Conservation (phyloP, 352 stramenopile genomes). For the Pythium inflatum region DNA sequence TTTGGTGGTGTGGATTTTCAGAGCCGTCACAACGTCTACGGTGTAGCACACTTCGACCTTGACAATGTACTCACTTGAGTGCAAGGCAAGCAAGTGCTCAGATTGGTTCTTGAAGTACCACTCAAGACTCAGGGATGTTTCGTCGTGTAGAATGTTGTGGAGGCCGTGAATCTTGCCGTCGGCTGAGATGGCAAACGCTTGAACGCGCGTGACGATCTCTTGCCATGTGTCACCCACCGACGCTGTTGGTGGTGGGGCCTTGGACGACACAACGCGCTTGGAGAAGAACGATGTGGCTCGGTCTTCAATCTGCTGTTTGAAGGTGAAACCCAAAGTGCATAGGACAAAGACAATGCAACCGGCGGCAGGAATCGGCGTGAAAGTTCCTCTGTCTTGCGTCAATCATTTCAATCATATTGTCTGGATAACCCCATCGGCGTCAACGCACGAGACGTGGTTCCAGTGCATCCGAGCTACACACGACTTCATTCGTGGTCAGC, state of each 20-base stretch:
- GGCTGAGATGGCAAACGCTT: not conserved
- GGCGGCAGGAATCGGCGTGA: too few relatives aligned
- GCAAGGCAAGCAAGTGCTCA: not conserved
- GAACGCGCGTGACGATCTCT: constrained; percentile 1
- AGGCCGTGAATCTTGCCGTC: not conserved
- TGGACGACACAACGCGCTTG: not conserved
- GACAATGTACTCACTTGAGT: not conserved
- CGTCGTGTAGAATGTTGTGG: constrained; percentile 1
- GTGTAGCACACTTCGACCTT: constrained; percentile 6
- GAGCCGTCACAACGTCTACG: not conserved
- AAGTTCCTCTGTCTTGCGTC: too few relatives aligned
- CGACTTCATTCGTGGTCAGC: too few relatives aligned
- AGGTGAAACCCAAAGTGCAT: too few relatives aligned
- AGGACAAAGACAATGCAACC: too few relatives aligned
- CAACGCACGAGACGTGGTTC: too few relatives aligned
- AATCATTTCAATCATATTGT: too few relatives aligned
- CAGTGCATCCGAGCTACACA: too few relatives aligned
- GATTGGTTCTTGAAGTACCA: not conserved
- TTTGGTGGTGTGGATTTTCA: constrained; percentile 10
- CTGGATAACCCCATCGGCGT: too few relatives aligned
- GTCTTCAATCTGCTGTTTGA: not conserved
- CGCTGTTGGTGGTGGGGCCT: not conserved
- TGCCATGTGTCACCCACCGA: not conserved
- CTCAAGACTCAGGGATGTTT: not conserved
- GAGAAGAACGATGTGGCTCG: too few relatives aligned